Evolutionary conservation across 805 yeast genomes (phyloP).

Genomic region (Zygosaccharomyces lentus): DNA sequence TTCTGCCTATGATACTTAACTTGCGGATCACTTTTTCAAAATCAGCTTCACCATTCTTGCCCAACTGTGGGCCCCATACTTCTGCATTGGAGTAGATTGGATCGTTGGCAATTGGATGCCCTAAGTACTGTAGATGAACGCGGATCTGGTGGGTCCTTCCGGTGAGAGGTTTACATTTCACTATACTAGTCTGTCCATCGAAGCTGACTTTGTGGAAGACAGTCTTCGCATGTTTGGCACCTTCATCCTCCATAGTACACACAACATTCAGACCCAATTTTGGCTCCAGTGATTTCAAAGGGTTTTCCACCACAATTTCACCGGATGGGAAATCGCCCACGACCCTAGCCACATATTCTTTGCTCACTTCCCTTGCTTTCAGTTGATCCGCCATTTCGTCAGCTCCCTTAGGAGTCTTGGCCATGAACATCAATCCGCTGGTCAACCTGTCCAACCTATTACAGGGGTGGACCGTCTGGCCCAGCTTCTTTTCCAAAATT

Average conservation of each 20-base stretch:
- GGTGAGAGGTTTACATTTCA: slow-evolving; percentile 78
- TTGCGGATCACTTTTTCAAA: slow-evolving; percentile 43
- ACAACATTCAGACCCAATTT: slow-evolving; percentile 62
- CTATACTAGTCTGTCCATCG: slow-evolving; percentile 60
- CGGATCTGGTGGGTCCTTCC: slow-evolving; percentile 96
- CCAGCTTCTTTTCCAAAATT: slow-evolving; percentile 66
- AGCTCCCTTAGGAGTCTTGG: slow-evolving; percentile 75
- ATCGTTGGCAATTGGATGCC: slow-evolving; percentile 87
- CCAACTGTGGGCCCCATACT: slow-evolving; percentile 78
- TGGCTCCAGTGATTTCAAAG: slow-evolving; percentile 69
- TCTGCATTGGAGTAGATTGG: slow-evolving; percentile 76
- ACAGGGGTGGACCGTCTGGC: slow-evolving; percentile 72
- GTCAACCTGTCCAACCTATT: slow-evolving; percentile 87
- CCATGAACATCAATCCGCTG: slow-evolving; percentile 89
- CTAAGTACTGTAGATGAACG: slow-evolving; percentile 86
- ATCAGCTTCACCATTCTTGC: slow-evolving; percentile 54
- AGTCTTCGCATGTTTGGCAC: slow-evolving; percentile 67
- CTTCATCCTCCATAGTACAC: slow-evolving; percentile 30
- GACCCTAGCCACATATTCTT: slow-evolving; percentile 85
- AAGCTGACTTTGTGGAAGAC: slow-evolving; percentile 61
- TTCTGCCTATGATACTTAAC: slow-evolving; percentile 67
- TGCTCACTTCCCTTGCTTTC: slow-evolving; percentile 66
- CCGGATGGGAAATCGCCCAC: slow-evolving; percentile 77
- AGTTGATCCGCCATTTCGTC: slow-evolving; percentile 68
- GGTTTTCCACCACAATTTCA: slow-evolving; percentile 56